Evolutionary conservation across 2,329 filamentous ascomycete genomes (phyloP).

Genomic region (Leptographium radiaticola): DNA sequence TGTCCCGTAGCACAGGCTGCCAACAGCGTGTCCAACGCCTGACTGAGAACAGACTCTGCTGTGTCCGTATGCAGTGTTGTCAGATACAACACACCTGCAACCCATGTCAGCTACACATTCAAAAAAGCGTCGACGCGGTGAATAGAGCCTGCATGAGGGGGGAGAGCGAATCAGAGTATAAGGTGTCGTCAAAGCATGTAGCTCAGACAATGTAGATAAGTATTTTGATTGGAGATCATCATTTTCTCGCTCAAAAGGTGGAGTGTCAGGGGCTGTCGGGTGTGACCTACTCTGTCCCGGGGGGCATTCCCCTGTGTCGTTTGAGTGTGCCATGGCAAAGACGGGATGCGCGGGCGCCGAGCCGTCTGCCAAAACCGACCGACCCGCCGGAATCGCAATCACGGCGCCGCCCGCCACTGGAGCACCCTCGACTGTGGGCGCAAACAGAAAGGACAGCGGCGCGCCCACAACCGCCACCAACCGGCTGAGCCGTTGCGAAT

Average conservation of each 20-base stretch:
- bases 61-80: constrained; percentile 23
- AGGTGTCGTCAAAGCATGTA: constrained; percentile 59
- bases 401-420: constrained; percentile 63
- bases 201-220: constrained; percentile 99
- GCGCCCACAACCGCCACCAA: constrained; percentile 59
- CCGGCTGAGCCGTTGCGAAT: constrained; percentile 32
- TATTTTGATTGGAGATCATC: constrained; percentile 81
- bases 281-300: constrained; percentile 72
- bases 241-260: constrained; percentile 28
- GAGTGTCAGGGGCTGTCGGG: background rate
- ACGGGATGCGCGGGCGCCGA: constrained; percentile 29
- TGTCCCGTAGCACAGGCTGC: background rate
- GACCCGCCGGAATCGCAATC: constrained; percentile 52
- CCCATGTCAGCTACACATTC: background rate
- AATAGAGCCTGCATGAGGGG: background rate
- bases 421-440: constrained; percentile 57
- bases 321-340: constrained; percentile 64
- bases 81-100: constrained; percentile 25
- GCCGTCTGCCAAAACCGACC: constrained; percentile 28
- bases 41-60: constrained; percentile 25
- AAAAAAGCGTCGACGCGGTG: constrained; percentile 6
- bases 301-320: constrained; percentile 87
- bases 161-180: constrained; percentile 13
- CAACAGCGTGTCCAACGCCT: constrained; percentile 28
- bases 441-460: constrained; percentile 53